Evolutionary conservation across 495 filamentous ascomycete genomes (phyloP).

Genomic region (Articulospora tetracladia): DNA sequence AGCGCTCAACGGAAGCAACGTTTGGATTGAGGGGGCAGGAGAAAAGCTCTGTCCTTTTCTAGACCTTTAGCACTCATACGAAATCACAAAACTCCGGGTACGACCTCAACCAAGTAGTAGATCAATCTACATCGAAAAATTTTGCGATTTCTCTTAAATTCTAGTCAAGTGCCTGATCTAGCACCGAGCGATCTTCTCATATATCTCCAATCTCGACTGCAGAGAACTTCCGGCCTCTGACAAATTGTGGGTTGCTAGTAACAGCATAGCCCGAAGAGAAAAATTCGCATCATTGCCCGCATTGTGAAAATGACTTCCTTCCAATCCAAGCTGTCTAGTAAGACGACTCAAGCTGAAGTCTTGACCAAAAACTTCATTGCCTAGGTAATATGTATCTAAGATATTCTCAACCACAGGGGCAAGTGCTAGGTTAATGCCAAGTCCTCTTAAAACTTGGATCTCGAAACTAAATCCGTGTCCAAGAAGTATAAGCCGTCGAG

Average conservation of each 20-base stretch:
- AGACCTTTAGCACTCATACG: no score
- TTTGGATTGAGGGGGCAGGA: no score
- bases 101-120: no score
- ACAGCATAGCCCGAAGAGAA: neutral
- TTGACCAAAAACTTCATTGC: slow-evolving; percentile 1
- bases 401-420: neutral
- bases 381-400: neutral
- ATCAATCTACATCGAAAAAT: no score
- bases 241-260: neutral
- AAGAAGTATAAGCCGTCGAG: neutral
- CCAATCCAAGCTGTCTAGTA: neutral
- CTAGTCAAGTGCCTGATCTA: no score
- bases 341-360: slow-evolving; percentile 1
- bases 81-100: no score
- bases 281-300: slow-evolving; percentile 8
- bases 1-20: no score
- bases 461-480: slow-evolving; percentile 7
- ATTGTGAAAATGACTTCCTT: slow-evolving; percentile 3
- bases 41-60: no score
- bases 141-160: no score
- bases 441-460: slow-evolving; percentile 2
- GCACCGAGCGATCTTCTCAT: neutral
- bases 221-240: neutral
- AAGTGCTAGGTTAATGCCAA: neutral
- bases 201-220: neutral